Base-by-base conservation (phyloP, 148 eudicot species). In the Drosera capensis region DNA sequence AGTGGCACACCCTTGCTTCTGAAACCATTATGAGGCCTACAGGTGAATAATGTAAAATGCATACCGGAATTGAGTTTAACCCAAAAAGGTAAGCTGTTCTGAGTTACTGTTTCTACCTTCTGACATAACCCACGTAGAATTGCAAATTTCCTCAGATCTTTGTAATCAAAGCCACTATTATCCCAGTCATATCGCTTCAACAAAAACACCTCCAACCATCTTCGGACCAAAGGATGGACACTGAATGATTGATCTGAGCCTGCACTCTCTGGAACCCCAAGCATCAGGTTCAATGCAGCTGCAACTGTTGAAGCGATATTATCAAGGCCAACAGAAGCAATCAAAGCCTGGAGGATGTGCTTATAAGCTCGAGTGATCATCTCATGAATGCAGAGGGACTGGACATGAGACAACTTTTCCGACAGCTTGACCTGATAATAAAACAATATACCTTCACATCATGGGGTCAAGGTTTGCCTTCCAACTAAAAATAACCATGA, bases 121-220 rank as follows among this genome's bases (percentile, higher is more conserved):
- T 92, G 85, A 74, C 99, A 78, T 52, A 92, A 71, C 43, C 99
- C 99, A 49, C 99, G 95, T 30, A 85, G 79, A 64, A 92, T 58
- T 48, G 99, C 86, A 45, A 85, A 81, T 64, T 92, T 92, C 51
- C 99, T 85, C 45, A 92, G 58, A 57, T 92, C 94, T 49, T 72
- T 79, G 73, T 67, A 85, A 68, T 76, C 67, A 48, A 65, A 68
- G 46, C 64, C 75, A 56, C 61, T 72, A 55, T 85, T 67, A 53
- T 92, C 79, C 99, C 99, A 92, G 19, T 74, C 94, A 72, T 73
- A 92, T 56, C 94, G 65, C 56, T 81, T 81, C 64, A 65, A 71
- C 40, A 92, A 57, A 58, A 92, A 92, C 25, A 74, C 64, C 48
- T 85, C 76, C 61, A 85, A 65, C 99, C 95, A 92, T 67, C 67